Base-by-base conservation (phyloP, 139 green algal species). In the Yamagishiella unicocca region DNA sequence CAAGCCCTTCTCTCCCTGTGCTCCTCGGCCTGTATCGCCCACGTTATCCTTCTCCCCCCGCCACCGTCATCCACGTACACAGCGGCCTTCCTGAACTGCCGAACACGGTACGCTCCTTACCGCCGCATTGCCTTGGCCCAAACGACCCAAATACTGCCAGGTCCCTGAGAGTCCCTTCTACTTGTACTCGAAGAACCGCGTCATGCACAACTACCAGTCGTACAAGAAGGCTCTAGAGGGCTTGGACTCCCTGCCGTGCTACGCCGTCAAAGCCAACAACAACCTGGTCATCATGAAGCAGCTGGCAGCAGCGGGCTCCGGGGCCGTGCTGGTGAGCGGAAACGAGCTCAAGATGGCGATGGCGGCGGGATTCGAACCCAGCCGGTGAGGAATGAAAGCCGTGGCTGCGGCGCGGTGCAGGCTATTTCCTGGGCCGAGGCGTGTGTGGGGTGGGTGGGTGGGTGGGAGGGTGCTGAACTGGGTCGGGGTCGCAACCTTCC, bases 201-300 rank as follows among this genome's bases (percentile, higher is more conserved):
- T 97, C 86, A 93, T 89, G 21, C 67, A 84, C 66, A 98, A 98
- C 92, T 97, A 95, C 91, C 38, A 87, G 38, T 95, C 97, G 7
- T 99, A 99, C 89, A 91, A 93, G 78, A 82, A 92, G 31, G 97
- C 97, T 12, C 90, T 99, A 58, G 77, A 95, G 77, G 97, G 95
- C 17, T 88, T 99, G 53, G 90, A 96, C 64, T 94, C 88, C 46
- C 97, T 99, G 86, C 96, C 99, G 42, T 97, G 97, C 42, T 99
- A 99, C 83, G 97, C 97, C 0, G 93, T 99, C 62, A 99, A 99
- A 92, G 88, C 97, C 62, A 99, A 99, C 94, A 99, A 99, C 94
- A 99, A 99, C 92, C 81, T 99, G 31, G 89, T 93, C 40, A 96
- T 99, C 83, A 93, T 99, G 93, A 90, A 96, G 89, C 93, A 97